phyloP scores from a whole-genome alignment of 1,284 basidiomycete species.

The Trametes pubescens region DNA sequence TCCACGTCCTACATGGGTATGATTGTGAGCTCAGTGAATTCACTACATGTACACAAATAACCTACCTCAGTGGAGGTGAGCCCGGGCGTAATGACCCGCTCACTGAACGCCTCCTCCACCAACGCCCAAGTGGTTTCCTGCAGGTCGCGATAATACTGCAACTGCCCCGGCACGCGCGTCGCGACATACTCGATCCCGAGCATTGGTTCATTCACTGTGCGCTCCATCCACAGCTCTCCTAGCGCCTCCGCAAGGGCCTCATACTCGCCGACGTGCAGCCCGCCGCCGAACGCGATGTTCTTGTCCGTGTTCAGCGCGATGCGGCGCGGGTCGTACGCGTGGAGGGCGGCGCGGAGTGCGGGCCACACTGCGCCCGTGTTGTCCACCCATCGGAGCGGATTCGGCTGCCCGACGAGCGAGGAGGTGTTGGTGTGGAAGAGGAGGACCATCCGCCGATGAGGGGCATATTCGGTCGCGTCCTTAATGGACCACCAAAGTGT shows the following conservation, averaged over 20 bases:
- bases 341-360: slow-evolving; percentile 48
- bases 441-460: slow-evolving; percentile 57
- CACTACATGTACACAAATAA: neutral
- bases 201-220: slow-evolving; percentile 52
- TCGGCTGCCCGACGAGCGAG: slow-evolving; percentile 46
- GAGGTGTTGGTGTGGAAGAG: slow-evolving; percentile 57
- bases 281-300: slow-evolving; percentile 58
- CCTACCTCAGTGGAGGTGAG: slow-evolving; percentile 55
- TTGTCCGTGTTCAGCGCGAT: slow-evolving; percentile 58
- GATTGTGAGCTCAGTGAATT: neutral
- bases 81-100: slow-evolving; percentile 50
- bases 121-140: slow-evolving; percentile 62
- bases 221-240: slow-evolving; percentile 50
- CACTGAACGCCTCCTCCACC: slow-evolving; percentile 60
- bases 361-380: slow-evolving; percentile 60
- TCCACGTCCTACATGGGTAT: slow-evolving; percentile 51
- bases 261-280: slow-evolving; percentile 59
- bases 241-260: slow-evolving; percentile 49
- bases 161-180: slow-evolving; percentile 50
- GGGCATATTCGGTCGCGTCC: slow-evolving; percentile 56
- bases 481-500: slow-evolving; percentile 62
- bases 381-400: slow-evolving; percentile 59
- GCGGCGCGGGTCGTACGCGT: slow-evolving; percentile 46
- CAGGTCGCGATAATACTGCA: slow-evolving; percentile 53
- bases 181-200: slow-evolving; percentile 60